These are phyloP conservation scores for Linnemannia schmuckeri DNA, from an alignment of 192 early-diverging fungal species.

Conservation along the genomic window DNA sequence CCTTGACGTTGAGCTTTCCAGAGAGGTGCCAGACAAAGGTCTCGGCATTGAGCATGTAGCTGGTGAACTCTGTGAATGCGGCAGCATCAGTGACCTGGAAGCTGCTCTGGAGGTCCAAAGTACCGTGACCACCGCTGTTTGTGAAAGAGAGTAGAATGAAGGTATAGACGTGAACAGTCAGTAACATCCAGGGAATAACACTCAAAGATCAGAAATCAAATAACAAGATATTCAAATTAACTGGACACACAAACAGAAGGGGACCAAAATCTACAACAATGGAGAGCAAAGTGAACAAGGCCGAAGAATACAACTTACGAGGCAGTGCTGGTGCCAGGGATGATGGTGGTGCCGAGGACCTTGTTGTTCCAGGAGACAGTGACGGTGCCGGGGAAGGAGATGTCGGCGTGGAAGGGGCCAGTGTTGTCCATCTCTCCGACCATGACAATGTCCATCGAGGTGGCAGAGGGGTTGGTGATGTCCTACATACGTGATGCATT, in stretches of 20 bases:
- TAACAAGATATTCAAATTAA: too few species aligned
- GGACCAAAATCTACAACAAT: not conserved
- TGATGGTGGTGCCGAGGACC: constrained; percentile 23
- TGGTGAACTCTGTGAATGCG: constrained; percentile 62
- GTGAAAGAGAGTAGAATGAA: not conserved
- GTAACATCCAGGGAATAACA: not conserved
- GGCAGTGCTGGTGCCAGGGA: constrained; percentile 5
- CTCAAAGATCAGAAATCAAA: not conserved
- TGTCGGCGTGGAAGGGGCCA: constrained; percentile 61
- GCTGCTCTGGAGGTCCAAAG: constrained; percentile 19
- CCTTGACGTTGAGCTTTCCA: constrained; percentile 58
- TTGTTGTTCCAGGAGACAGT: constrained; percentile 51
- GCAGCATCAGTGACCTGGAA: constrained; percentile 57
- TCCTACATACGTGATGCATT: constrained; percentile 13
- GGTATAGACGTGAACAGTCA: too few species aligned
- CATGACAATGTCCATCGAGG: constrained; percentile 28
- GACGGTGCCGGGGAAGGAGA: constrained; percentile 54
- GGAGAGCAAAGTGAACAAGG: not conserved
- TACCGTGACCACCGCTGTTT: constrained; percentile 23
- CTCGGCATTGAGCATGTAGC: constrained; percentile 62
- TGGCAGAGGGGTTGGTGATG: constrained; percentile 31
- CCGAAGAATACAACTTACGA: not conserved
- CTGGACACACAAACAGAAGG: too few species aligned
- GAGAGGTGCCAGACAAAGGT: constrained; percentile 63
- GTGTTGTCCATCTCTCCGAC: constrained; percentile 44